phyloP scores from a whole-genome alignment of 78 protist species.

The Dictyostelium firmibasis region DNA sequence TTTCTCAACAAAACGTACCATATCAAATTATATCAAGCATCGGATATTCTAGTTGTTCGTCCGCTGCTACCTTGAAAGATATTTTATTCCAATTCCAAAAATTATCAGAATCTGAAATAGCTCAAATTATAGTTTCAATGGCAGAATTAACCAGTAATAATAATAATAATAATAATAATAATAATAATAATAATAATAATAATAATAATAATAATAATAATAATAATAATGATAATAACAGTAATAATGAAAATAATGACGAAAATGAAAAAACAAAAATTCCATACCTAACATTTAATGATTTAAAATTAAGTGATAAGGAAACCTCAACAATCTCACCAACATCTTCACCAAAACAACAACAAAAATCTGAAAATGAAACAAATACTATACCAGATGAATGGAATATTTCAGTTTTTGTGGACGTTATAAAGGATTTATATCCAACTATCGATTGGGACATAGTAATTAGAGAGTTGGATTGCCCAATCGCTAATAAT shows the following conservation, averaged over 20 bases:
- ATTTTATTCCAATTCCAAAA: conserved; percentile 57
- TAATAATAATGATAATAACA: background rate
- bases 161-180: background rate
- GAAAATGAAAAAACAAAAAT: background rate
- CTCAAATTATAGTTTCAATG: conserved; percentile 55
- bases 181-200: background rate
- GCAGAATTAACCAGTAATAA: conserved; percentile 5
- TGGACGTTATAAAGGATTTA: conserved; percentile 63
- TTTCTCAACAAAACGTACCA: background rate
- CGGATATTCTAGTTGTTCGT: background rate
- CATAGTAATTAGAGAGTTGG: conserved; percentile 58
- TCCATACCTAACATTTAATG: conserved; percentile 9
- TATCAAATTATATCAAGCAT: conserved; percentile 17
- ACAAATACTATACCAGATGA: background rate
- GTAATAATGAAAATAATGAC: background rate
- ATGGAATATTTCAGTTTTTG: conserved; percentile 77
- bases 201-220: background rate
- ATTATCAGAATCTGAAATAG: conserved; percentile 47
- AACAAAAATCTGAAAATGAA: background rate
- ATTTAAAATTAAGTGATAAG: background rate
- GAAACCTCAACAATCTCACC: background rate
- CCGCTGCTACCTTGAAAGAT: conserved; percentile 50
- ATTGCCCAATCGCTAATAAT: conserved; percentile 54
- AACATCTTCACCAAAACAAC: background rate
- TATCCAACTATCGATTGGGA: conserved; percentile 73